Evolutionary conservation across 805 yeast genomes (phyloP).

Genomic region (Kazachstania africana): DNA sequence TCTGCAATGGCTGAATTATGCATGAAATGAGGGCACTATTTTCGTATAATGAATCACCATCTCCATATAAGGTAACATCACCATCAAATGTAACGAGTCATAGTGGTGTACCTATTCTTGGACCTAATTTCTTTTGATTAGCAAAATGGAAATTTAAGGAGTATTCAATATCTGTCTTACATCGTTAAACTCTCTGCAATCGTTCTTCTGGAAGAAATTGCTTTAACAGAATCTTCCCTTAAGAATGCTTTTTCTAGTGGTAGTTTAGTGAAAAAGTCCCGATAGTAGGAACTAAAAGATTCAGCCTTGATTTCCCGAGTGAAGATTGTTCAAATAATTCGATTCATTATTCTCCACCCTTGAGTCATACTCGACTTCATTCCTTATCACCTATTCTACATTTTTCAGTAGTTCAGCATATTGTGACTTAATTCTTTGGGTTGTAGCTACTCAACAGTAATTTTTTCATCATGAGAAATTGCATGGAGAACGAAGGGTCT

Average conservation of each 20-base stretch:
- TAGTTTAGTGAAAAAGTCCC: conserved; percentile 67
- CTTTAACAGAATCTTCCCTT: conserved; percentile 67
- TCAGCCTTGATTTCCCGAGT: conserved; percentile 43
- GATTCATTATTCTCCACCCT: conserved; percentile 7
- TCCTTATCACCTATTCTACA: conserved; percentile 19
- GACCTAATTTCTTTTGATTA: conserved; percentile 18
- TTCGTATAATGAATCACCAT: conserved; percentile 61
- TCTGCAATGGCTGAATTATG: conserved; percentile 45
- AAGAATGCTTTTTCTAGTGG: conserved; percentile 78
- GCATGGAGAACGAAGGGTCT: conserved; percentile 92
- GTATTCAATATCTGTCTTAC: conserved; percentile 71
- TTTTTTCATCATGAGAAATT: conserved; percentile 33
- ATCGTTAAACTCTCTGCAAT: conserved; percentile 94
- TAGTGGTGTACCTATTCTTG: conserved; percentile 24
- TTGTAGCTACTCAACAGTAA: conserved; percentile 16
- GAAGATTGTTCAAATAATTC: conserved; percentile 7
- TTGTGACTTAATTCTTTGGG: conserved; percentile 22
- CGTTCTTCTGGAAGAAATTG: conserved; percentile 69
- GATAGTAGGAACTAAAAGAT: conserved; percentile 76
- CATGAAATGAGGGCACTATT: conserved; percentile 54
- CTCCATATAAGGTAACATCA: conserved; percentile 92
- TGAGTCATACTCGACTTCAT: conserved; percentile 23
- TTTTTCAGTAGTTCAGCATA: conserved; percentile 24
- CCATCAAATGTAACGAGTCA: conserved; percentile 89
- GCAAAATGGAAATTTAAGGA: conserved; percentile 66